Conservation (phyloP, 2,329 filamentous ascomycete genomes). For the Grosmannia serpens region DNA sequence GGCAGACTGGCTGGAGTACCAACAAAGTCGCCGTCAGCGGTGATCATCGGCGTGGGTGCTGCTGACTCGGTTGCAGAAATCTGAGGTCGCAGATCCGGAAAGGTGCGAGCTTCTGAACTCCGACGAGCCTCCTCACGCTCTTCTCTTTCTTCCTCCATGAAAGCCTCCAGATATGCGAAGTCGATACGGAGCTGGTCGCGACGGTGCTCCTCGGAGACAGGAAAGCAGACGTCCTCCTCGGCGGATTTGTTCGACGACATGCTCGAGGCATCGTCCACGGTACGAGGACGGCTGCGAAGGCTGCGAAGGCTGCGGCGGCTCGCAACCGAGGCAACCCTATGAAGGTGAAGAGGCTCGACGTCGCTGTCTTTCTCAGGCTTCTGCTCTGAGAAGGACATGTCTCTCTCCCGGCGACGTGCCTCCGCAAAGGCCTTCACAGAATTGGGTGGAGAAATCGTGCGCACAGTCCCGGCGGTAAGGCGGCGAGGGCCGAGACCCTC, state of each 20-base stretch:
- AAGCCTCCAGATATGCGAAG: constrained; percentile 88
- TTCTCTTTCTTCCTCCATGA: constrained; percentile 54
- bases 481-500: constrained; percentile 35
- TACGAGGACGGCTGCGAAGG: constrained; percentile 43
- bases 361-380: constrained; percentile 21
- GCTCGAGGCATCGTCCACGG: constrained; percentile 45
- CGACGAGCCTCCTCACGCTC: constrained; percentile 38
- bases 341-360: constrained; percentile 45
- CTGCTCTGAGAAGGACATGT: constrained; percentile 43
- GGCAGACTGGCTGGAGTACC: constrained; percentile 34
- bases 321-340: constrained; percentile 58
- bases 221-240: constrained; percentile 85
- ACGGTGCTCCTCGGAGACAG: constrained; percentile 53
- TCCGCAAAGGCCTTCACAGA: constrained; percentile 96
- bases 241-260: constrained; percentile 57
- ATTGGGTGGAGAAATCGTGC: constrained; percentile 80
- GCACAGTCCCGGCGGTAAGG: constrained; percentile 44
- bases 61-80: constrained; percentile 16
- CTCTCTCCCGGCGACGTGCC: constrained; percentile 73
- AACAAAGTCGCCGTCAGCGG: constrained; percentile 45
- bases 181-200: constrained; percentile 76
- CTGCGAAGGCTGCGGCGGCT: constrained; percentile 31
- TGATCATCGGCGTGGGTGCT: constrained; percentile 28
- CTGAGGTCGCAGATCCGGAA: constrained; percentile 47
- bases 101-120: constrained; percentile 37